Base-by-base conservation (phyloP, 768 basidiomycete genomes). In the Lepiota subincarnata region DNA sequence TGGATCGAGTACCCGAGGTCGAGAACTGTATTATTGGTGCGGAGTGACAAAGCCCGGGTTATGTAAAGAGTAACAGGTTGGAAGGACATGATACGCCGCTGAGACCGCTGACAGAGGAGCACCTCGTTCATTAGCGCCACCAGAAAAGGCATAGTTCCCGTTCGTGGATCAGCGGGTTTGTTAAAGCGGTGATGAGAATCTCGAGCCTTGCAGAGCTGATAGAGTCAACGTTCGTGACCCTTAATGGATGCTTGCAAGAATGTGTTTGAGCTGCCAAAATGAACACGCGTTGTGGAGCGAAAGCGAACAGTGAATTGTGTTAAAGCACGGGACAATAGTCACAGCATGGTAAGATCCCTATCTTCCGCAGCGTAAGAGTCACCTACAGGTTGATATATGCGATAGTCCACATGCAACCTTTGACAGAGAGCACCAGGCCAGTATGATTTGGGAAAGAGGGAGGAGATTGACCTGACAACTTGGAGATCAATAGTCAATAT, bases 241-340 rank as follows among this genome's bases (percentile, higher is more conserved):
- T 26, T 40, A 13, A 31, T 50, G 39, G 7, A 26, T 41, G 38
- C 48, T 16, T 40, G 20, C n/a, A 16, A 24, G 38, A 40, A 50
- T 16, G 48, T 50, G 48, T 50, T 50, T 50, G 48, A 50, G 48
- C 48, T 41, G 48, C 48, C 45, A 28, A 47, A 22, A 14, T 6
- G 13, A n/a, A 20, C 31, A 47, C 45, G 34, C 1, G 34, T 12
- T 11, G 45, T 47, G 45, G 45, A 47, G 45, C 31, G 7, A 35
- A 47, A 34, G 28, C 45, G 31, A 20, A 35, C 11, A 5, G 28
- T 3, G 31, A 11, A 14, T 24, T 49, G 37, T 10, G 8, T 50
- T n/a, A 28, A 44, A 43, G 40, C 41, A 6, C 31, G 31, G 7
- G 31, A 31, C 31, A 1, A 31, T 8, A 6, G 10, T 31, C 31